A percentile compares a stretch with the other conserved stretches of the same genome.
Conservation (phyloP, 2,329 filamentous ascomycete species). For the Fusarium sp. region DNA sequence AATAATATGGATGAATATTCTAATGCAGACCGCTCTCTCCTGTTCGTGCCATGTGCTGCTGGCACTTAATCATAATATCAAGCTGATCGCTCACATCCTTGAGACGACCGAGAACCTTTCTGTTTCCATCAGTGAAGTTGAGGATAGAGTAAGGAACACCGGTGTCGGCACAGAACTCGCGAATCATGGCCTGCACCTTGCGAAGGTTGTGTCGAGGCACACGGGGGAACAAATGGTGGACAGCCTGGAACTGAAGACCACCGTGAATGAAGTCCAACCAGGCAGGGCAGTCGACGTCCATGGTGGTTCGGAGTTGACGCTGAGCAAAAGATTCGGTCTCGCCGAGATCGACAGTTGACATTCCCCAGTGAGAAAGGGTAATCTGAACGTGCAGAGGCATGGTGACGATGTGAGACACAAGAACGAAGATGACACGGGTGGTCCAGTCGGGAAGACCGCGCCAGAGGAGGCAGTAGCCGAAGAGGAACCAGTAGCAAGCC, state of each 20-base stretch:
- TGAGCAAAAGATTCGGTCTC: conserved; percentile 75
- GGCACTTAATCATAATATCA: conserved; percentile 68
- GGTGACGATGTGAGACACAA: conserved; percentile 73
- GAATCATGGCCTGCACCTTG: conserved; percentile 68
- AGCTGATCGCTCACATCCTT: conserved; percentile 72
- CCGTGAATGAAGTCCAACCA: conserved; percentile 81
- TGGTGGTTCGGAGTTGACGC: conserved; percentile 77
- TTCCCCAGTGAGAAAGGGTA: conserved; percentile 78
- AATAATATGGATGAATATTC: background rate
- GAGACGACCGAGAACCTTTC: conserved; percentile 61
- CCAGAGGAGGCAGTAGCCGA: conserved; percentile 74
- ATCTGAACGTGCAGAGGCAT: conserved; percentile 79
- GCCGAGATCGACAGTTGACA: conserved; percentile 75
- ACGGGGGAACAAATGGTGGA: conserved; percentile 77
- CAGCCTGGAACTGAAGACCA: conserved; percentile 78
- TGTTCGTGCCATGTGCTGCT: conserved; percentile 62
- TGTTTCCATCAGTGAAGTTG: conserved; percentile 72
- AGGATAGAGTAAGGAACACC: conserved; percentile 72
- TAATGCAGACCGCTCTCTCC: conserved; percentile 57
- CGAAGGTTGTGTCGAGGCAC: conserved; percentile 77
- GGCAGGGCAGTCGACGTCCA: conserved; percentile 78
- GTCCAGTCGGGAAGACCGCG: conserved; percentile 68
- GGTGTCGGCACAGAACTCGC: conserved; percentile 73
- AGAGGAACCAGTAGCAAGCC: conserved; percentile 74
- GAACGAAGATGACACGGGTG: conserved; percentile 70